phyloP scores from a whole-genome alignment of 2,329 filamentous ascomycete genomes.

The Cladophialophora bantiana region DNA sequence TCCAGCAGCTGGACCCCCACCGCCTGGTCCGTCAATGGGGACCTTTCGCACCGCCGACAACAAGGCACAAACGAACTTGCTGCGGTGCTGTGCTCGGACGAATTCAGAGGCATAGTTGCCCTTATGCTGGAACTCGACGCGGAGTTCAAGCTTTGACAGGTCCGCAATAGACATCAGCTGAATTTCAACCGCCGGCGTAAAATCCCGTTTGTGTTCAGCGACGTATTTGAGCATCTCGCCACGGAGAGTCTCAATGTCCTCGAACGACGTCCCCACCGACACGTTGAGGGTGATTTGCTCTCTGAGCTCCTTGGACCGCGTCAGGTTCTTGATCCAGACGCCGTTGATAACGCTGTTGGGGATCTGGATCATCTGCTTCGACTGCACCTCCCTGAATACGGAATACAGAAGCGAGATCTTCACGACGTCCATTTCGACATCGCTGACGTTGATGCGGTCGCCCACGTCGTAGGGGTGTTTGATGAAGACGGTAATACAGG shows the following conservation, averaged over 20 bases:
- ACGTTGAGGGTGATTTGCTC: conserved; percentile 45
- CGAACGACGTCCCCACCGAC: conserved; percentile 42
- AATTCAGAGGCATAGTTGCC: conserved; percentile 12
- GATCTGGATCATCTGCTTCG: conserved; percentile 45
- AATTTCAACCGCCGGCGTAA: conserved; percentile 44
- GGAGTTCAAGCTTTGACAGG: conserved; percentile 44
- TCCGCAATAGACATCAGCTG: conserved; percentile 44
- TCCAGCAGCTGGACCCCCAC: conserved; percentile 16
- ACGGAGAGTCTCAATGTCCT: conserved; percentile 44
- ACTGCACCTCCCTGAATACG: conserved; percentile 46
- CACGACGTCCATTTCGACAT: conserved; percentile 41
- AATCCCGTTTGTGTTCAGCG: conserved; percentile 48
- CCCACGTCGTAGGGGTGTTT: conserved; percentile 46
- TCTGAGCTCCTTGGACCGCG: conserved; percentile 46
- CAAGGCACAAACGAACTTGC: conserved; percentile 35
- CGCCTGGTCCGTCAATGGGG: conserved; percentile 31
- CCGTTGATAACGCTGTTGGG: conserved; percentile 48
- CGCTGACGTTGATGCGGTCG: conserved; percentile 45
- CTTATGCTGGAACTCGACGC: conserved; percentile 46
- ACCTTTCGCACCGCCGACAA: conserved; percentile 33
- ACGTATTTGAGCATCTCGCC: conserved; percentile 45
- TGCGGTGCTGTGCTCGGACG: conserved; percentile 29
- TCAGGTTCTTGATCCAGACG: conserved; percentile 49
- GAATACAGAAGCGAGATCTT: conserved; percentile 48
- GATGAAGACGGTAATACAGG: conserved; percentile 43